Percentiles rank a stretch among this genome's conserved stretches.
These are phyloP conservation scores for Cladorrhinum samala DNA, from an alignment of 495 filamentous ascomycete genomes.

Conservation along the genomic window DNA sequence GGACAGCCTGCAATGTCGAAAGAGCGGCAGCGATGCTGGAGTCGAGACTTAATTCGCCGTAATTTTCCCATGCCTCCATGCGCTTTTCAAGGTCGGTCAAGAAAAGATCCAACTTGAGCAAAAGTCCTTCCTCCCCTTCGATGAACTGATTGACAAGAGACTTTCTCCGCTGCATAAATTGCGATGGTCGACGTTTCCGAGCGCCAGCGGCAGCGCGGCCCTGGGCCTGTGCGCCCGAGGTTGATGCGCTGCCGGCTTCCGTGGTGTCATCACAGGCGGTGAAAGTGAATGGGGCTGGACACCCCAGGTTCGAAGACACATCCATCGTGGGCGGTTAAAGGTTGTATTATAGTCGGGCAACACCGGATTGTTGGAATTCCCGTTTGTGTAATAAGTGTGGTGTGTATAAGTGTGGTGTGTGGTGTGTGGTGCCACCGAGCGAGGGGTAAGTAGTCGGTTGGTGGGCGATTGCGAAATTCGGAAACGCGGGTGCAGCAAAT, in stretches of 20 bases:
- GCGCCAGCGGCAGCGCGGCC: conserved; percentile 18
- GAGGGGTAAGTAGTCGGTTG: not conserved
- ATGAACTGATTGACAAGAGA: conserved; percentile 61
- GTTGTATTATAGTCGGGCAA: not conserved
- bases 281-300: conserved; percentile 29
- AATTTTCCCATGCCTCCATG: conserved; percentile 82
- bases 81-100: conserved; percentile 80
- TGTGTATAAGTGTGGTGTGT: not conserved
- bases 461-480: not conserved
- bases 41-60: conserved; percentile 77
- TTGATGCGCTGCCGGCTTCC: conserved; percentile 11
- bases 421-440: not conserved
- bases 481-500: not conserved
- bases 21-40: conserved; percentile 75
- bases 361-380: not conserved
- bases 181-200: conserved; percentile 58
- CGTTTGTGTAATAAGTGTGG: not conserved
- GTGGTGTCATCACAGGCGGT: conserved; percentile 30
- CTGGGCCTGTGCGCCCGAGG: conserved; percentile 29
- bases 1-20: conserved; percentile 76
- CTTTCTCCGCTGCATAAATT: conserved; percentile 50
- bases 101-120: conserved; percentile 71
- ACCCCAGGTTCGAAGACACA: conserved; percentile 27
- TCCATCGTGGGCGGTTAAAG: conserved; percentile 20
- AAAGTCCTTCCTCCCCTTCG: conserved; percentile 57